These are phyloP conservation scores for Metschnikowia drakensbergensis DNA, from an alignment of 805 yeast genomes.

Conservation along the genomic window DNA sequence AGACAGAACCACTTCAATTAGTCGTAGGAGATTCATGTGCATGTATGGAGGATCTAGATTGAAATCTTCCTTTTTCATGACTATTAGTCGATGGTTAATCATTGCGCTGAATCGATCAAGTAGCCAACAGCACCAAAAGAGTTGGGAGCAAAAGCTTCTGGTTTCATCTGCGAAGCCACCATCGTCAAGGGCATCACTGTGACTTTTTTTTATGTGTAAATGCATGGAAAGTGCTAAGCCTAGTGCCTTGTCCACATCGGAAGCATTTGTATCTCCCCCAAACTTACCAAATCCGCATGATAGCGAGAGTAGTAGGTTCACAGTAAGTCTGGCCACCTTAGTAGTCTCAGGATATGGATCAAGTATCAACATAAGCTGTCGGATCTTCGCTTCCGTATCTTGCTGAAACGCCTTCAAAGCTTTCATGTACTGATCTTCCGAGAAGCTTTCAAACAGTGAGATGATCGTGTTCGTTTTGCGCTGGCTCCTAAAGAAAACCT, in stretches of 20 bases:
- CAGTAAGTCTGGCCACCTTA: constrained; percentile 22
- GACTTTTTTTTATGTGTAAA: constrained; percentile 11
- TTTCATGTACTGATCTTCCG: constrained; percentile 8
- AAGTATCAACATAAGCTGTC: constrained; percentile 28
- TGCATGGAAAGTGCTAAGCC: constrained; percentile 16
- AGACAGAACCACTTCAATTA: constrained; percentile 27
- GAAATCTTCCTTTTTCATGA: constrained; percentile 37
- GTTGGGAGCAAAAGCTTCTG: constrained; percentile 19
- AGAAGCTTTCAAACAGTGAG: background rate
- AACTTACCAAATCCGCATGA: constrained; percentile 2
- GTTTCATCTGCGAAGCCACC: background rate
- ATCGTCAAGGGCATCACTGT: background rate
- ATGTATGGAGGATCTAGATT: constrained; percentile 28
- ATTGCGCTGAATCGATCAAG: constrained; percentile 35
- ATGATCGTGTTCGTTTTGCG: background rate
- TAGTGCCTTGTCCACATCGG: constrained; percentile 1
- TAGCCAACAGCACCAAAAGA: constrained; percentile 35
- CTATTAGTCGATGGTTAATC: constrained; percentile 36
- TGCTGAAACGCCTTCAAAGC: constrained; percentile 18
- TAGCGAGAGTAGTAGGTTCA: constrained; percentile 20
- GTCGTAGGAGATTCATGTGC: constrained; percentile 24
- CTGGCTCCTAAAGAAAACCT: constrained; percentile 18
- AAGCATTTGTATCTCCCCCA: background rate
- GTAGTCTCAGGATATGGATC: constrained; percentile 33
- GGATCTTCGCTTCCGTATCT: constrained; percentile 29